Conservation (phyloP, 768 basidiomycete genomes). For the Saitozyma sp. region DNA sequence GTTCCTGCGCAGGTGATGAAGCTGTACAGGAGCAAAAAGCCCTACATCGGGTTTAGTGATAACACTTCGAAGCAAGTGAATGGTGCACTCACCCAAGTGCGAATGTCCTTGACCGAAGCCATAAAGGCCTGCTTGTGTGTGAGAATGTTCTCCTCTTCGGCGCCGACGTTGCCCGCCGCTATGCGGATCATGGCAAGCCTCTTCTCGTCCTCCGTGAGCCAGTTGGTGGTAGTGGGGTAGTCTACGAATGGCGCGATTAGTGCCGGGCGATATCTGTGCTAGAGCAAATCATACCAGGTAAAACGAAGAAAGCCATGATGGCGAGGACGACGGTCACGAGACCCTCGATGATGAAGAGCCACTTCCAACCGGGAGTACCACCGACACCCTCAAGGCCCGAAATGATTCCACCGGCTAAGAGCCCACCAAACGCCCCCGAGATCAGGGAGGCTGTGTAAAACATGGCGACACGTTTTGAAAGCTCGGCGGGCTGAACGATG, state of each 20-base stretch:
- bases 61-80: no score
- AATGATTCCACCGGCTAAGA: conserved; percentile 12
- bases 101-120: conserved; percentile 43
- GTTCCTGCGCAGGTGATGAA: conserved; percentile 36
- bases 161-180: conserved; percentile 14
- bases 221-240: conserved; percentile 47
- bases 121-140: conserved; percentile 42
- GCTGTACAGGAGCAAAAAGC: conserved; percentile 42
- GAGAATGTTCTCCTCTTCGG: conserved; percentile 14
- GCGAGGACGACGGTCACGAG: conserved; percentile 38
- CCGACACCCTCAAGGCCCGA: conserved; percentile 11
- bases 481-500: not conserved
- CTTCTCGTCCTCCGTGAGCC: conserved; percentile 40
- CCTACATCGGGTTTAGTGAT: conserved; percentile 9
- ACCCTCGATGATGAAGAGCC: conserved; percentile 51
- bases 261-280: no score
- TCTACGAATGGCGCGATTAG: conserved; percentile 11
- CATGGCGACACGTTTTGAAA: conserved; percentile 7
- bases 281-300: conserved; percentile 1
- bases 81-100: conserved; percentile 37
- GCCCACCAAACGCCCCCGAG: conserved; percentile 10
- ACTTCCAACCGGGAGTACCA: conserved; percentile 11
- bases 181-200: conserved; percentile 35
- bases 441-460: conserved; percentile 9
- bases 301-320: conserved; percentile 26